Base-by-base conservation (phyloP, 129 eudicot species). In the Flaveria linearis region DNA sequence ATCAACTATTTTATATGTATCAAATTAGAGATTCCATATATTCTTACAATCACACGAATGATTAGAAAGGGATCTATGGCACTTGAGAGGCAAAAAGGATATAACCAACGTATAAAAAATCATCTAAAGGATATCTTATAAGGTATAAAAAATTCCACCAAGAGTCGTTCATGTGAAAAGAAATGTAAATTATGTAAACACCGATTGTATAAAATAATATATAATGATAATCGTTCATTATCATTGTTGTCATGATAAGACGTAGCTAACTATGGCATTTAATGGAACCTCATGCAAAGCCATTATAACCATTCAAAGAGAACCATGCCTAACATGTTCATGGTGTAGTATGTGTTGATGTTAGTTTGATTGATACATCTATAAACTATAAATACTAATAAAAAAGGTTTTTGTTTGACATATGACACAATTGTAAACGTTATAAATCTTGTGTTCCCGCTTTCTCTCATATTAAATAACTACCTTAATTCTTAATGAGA, bases 1-100 rank as follows among this genome's bases (percentile, higher is more conserved):
- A 72, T 41, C 68, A 39, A 50, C 7, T 50, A 51, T 51, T 72
- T 50, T 50, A 15, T 36, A 36, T 36, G 41, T 25, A 41, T 26
- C 47, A 62, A 50, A 43, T 50, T 79, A 72, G 47, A 63, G 47
- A 79, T 72, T 50, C 68, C 73, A 61, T 33, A 52, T 49, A 61
- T 61, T 71, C 74, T 50, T 62, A 20, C 26, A 20, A 71, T 60
- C 63, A 58, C 39, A 64, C 76, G 12, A 47, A 23, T 49, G 65
- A 50, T 23, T 15, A 10, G 62, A 72, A 58, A 69, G 71, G 57
- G 69, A 61, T 20, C 11, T 60, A 18, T 63, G 52, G 50, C 80
- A 75, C 72, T 74, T 75, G 52, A 49, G 41, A 10, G 39, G 49
- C 73, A 49, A 64, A 47, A 76, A 64, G 73, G 72, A 70, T 69